phyloP scores from a whole-genome alignment of 2,329 filamentous ascomycete genomes.

The Trichophyton benhamiae region DNA sequence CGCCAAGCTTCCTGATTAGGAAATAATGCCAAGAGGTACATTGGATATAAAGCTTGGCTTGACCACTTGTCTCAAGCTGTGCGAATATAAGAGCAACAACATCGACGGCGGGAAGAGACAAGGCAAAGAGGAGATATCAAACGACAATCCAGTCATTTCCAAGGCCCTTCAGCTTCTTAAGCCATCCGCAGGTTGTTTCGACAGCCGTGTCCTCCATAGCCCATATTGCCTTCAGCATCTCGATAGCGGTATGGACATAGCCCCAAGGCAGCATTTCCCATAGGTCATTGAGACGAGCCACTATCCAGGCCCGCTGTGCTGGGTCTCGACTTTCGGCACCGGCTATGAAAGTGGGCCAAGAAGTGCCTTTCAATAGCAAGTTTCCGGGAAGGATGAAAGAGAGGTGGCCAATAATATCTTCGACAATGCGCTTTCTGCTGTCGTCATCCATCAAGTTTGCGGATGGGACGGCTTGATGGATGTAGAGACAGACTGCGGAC shows the following conservation, averaged over 20 bases:
- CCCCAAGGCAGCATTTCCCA: conserved; percentile 19
- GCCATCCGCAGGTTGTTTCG: background rate
- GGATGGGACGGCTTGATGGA: conserved; percentile 2
- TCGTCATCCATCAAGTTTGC: conserved; percentile 1
- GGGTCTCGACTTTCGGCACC: conserved; percentile 28
- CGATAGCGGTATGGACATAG: conserved; percentile 1
- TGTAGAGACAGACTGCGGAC: conserved; percentile 6
- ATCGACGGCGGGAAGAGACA: background rate
- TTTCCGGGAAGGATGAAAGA: conserved; percentile 25
- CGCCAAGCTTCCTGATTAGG: conserved; percentile 3
- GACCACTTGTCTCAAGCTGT: background rate
- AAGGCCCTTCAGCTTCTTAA: background rate
- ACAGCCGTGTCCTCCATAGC: background rate
- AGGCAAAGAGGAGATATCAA: background rate
- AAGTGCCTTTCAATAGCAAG: conserved; percentile 32
- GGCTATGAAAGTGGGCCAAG: conserved; percentile 35
- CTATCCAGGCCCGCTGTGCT: conserved; percentile 22
- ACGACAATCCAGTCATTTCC: conserved; percentile 8
- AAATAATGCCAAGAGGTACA: conserved; percentile 1
- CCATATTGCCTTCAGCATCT: conserved; percentile 3
- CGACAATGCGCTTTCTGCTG: conserved; percentile 11
- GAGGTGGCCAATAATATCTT: conserved; percentile 26
- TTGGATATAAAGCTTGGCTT: background rate
- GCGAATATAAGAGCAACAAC: background rate
- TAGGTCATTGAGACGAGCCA: conserved; percentile 23